Evolutionary conservation across 441 rosid species (phyloP), one percentile per base, ranked within the genome.

Genomic region (Bruguiera hainesii): DNA sequence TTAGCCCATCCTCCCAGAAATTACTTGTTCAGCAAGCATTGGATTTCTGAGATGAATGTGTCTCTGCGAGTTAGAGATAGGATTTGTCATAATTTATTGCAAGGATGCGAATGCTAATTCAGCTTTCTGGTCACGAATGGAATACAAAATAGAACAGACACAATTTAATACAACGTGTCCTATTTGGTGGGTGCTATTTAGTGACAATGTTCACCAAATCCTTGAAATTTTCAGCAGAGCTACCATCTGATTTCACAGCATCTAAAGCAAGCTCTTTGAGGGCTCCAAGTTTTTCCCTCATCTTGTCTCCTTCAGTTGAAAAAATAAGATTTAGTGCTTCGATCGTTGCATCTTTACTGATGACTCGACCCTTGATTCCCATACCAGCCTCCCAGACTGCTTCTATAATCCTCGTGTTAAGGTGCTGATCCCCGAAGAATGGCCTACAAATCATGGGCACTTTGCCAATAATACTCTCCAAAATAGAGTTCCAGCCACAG

Each of bases 381-480:
- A 76, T 11, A 10, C 85, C 89, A 8, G 71, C 66, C 31, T 65
- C 64, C 87, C 87, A 87, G 0, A 63, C 71, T 0, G 37, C 66
- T 69, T 79, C 86, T 20, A 80, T 55, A 0, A 67, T 74, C 69
- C 81, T 63, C 30, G 35, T 21, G 56, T 83, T 80, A 67, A 84
- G 28, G 7, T 4, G 10, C 11, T 87, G 89, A 37, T 87, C 89
- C 3, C 75, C 87, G 19, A 87, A 83, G 69, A 77, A 80, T 2
- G 87, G 79, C 73, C 84, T 64, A n/a, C 79, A 78, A 33, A 84
- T 75, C 87, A 83, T 68, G 0, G 91, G 91, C 11, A 83, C 85
- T 1, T 83, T 70, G 0, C 83, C 81, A 0, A 65, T 29, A 3
- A 87, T 53, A 30, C 85, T 76, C 66, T 87, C 91, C 64, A 59